Base-by-base conservation (phyloP, 495 filamentous ascomycete genomes). In the Hypoxylon subgilvum region DNA sequence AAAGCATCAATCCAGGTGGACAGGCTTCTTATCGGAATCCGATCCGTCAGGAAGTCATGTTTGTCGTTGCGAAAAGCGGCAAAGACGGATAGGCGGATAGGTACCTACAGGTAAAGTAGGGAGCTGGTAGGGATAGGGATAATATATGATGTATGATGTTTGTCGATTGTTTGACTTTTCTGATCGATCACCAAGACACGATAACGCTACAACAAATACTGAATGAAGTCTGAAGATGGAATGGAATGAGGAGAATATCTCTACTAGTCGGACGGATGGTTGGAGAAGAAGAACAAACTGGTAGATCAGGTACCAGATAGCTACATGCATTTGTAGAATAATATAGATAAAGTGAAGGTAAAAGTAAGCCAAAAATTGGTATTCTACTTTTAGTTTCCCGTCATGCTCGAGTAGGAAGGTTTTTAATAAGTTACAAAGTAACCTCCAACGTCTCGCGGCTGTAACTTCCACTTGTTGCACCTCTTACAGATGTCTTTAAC, bases 331-430 rank as follows among this genome's bases (percentile, higher is more conserved):
- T 12, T 35, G 31, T 34, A 34, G 31, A 12, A 12, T 12, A 34
- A 13, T 12, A 38, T 38, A 52, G 35, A 36, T 12, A 41, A 22
- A 31, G 1, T 16, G 28, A 22, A 27, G 39, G 22, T 13, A 21
- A 39, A 36, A 46, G 35, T 28, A 21, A 22, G 40, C 28, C 6
- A 30, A 36, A 21, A 25, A 1, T 17, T 38, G 9, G 28, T 31
- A 19, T 57, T 63, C 54, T 63, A 63, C 52, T 62, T 55, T 55
- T 56, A 62, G 58, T 40, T 63, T 52, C 13, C 32, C 48, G 47
- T 16, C 28, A 42, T 17, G 48, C 36, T 32, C 35, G 19, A 57
- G 49, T 16, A 30, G 43, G 30, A 58, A 55, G 47, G 41, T 48
- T 51, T 42, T 44, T 38, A 49, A 28, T 22, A 22, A 27, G 30